Base-by-base conservation (phyloP, 179 eudicot genomes). In the Patellifolia procumbens region DNA sequence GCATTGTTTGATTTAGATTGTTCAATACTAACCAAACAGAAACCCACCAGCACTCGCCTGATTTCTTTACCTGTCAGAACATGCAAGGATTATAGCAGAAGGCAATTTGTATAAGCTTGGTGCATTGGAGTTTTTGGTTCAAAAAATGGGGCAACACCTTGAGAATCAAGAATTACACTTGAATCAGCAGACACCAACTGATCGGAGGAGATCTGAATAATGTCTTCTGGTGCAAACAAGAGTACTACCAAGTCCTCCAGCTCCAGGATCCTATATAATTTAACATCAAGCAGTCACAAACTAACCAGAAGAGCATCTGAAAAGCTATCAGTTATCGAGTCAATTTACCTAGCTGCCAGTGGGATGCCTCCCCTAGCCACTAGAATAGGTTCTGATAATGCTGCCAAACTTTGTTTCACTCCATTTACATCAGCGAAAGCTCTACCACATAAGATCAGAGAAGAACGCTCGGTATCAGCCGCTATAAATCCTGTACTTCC, bases 331-430 rank as follows among this genome's bases (percentile, higher is more conserved):
- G 64, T 53, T 34, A 35, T 4, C 53, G 35, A 22, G 35, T 35
- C 31, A 53, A 26, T 35, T 53, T 72, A 72, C 74, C 74, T 26
- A 34, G 74, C 74, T 53, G 63, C 31, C 51, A 72, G 49, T 34
- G 74, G 63, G 74, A 72, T 72, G 74, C 74, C 74, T 35, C 74
- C 74, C 20, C 63, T 48, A 55, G 64, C 74, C 6, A 64, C 61
- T 35, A 72, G 17, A 11, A 72, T 72, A 72, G 74, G 74, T 35
- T 72, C 63, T 35, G 74, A 72, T 55, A 72, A 35, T 11, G 61
- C 61, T 52, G 45, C 29, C 60, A 70, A 53, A 70, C 74, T 43
- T 70, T 4, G 74, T 70, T 70, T 70, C 45, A 70, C 28, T 34
- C 63, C 74, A 35, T 53, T 55, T 72, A 48, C n/a, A 55, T 72